Conservation (phyloP, 1,284 basidiomycete species). For the Austropuccinia psidii region DNA sequence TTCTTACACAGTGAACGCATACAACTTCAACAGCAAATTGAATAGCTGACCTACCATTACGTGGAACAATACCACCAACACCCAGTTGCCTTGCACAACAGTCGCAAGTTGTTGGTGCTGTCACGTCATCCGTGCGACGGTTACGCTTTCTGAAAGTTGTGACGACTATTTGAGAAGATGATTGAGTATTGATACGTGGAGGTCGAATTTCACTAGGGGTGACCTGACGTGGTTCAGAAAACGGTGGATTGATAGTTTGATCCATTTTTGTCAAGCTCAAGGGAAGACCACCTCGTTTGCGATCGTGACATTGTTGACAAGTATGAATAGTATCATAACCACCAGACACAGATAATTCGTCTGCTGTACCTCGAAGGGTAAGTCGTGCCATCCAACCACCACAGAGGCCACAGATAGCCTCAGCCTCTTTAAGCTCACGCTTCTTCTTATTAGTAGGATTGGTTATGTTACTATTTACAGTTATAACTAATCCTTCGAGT, state of each 20-base stretch:
- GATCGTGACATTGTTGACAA: slow-evolving; percentile 24
- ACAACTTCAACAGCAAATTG: slow-evolving; percentile 36
- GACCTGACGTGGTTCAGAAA: not conserved
- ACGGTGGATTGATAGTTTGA: not conserved
- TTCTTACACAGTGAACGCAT: slow-evolving; percentile 22
- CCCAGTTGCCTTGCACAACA: slow-evolving; percentile 32
- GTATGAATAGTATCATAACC: slow-evolving; percentile 32
- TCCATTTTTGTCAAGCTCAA: not conserved
- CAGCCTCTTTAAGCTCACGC: slow-evolving; percentile 23
- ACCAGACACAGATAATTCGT: slow-evolving; percentile 20
- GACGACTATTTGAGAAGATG: not conserved
- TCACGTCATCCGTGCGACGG: slow-evolving; percentile 33
- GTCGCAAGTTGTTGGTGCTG: slow-evolving; percentile 32
- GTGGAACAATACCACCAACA: slow-evolving; percentile 27
- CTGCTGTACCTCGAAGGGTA: slow-evolving; percentile 17
- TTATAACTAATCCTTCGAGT: too few species aligned
- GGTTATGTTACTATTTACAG: too few species aligned
- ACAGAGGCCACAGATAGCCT: slow-evolving; percentile 20
- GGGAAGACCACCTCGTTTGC: not conserved
- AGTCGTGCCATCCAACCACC: slow-evolving; percentile 14
- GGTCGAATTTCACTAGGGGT: not conserved
- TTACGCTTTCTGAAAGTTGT: slow-evolving; percentile 32
- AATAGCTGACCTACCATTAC: slow-evolving; percentile 32
- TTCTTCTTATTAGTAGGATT: slow-evolving; percentile 36
- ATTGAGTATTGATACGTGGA: too few species aligned